A percentile compares a stretch with the other conserved stretches of the same genome.
These are phyloP conservation scores for Colletotrichum noveboracense DNA, from an alignment of 2,329 filamentous ascomycete species.

Conservation along the genomic window DNA sequence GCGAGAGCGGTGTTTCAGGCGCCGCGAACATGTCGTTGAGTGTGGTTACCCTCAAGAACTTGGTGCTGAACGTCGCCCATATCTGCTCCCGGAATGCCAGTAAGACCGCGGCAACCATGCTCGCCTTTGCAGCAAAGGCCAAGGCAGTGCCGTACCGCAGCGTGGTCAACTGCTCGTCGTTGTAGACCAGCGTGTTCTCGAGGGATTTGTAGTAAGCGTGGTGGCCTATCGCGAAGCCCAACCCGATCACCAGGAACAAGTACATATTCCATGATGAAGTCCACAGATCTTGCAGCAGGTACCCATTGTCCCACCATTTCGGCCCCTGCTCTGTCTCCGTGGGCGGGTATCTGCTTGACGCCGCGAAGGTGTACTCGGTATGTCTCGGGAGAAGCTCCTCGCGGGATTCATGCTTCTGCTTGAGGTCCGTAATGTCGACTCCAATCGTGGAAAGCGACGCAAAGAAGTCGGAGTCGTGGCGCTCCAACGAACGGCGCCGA, in stretches of 20 bases:
- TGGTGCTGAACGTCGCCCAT: slow-evolving; percentile 23
- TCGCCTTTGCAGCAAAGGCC: slow-evolving; percentile 38
- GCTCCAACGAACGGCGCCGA: neutral
- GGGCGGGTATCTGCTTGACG: neutral
- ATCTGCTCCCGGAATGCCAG: slow-evolving; percentile 20
- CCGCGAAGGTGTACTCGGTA: neutral
- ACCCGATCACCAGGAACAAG: slow-evolving; percentile 33
- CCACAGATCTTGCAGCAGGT: slow-evolving; percentile 31
- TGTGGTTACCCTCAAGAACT: neutral
- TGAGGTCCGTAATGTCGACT: neutral
- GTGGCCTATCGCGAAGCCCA: slow-evolving; percentile 35
- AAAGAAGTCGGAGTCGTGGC: neutral
- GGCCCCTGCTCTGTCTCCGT: neutral
- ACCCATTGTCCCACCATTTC: neutral
- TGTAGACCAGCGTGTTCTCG: slow-evolving; percentile 26
- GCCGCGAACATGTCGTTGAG: neutral
- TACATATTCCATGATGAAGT: slow-evolving; percentile 39
- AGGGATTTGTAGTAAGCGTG: slow-evolving; percentile 37
- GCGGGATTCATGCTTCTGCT: neutral
- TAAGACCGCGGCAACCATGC: slow-evolving; percentile 35
- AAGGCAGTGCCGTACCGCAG: slow-evolving; percentile 37
- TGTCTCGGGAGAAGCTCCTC: neutral
- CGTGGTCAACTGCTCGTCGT: slow-evolving; percentile 35
- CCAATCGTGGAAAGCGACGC: neutral
- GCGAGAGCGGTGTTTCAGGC: neutral